Evolutionary conservation across 1,139 yeast species (phyloP), one percentile per base, ranked within the genome.

Genomic region (Debaryomyces robertsiae): DNA sequence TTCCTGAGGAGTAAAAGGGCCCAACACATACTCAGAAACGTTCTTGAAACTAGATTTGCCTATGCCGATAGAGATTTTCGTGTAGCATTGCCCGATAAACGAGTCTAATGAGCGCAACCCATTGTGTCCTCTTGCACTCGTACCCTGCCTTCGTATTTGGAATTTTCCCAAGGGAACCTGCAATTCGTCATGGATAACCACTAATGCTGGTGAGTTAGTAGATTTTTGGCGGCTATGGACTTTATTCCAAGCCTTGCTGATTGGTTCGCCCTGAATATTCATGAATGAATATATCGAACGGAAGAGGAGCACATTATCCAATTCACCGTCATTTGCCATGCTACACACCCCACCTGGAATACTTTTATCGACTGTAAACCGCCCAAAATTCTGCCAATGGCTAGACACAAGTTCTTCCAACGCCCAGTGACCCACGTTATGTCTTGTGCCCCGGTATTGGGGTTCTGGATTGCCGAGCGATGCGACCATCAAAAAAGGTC

Each of bases 401-500:
- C 51, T 46, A 3, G 52, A 48, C 3, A 59, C 55, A 10, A 75
- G 46, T 49, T 50, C 56, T 36, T 72, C 68, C 41, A 79, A 53
- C 22, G 81, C 67, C 40, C 69, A 58, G 52, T 84, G 88, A 2
- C 96, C 96, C 0, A 83, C 87, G 47, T 82, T 87, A 55, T 89
- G 96, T 35, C 95, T 69, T 0, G 95, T 85, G 5, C 69, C 69
- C 11, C 62, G 60, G 52, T 77, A 86, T 36, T 68, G 61, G 0
- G 80, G 73, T 40, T 82, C 89, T 0, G 96, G 96, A 54, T 89
- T 89, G 0, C 96, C 96, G 3, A 89, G 67, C 0, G 93, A 85
- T 4, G 82, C 79, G 7, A 81, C 53, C 47, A 75, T 54, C 4
- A 75, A 38, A 35, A 59, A 56, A 6, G 69, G 63, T 1, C 60